phyloP scores from a whole-genome alignment of 441 rosid genomes.

The Pelargonium cotyledonis region DNA sequence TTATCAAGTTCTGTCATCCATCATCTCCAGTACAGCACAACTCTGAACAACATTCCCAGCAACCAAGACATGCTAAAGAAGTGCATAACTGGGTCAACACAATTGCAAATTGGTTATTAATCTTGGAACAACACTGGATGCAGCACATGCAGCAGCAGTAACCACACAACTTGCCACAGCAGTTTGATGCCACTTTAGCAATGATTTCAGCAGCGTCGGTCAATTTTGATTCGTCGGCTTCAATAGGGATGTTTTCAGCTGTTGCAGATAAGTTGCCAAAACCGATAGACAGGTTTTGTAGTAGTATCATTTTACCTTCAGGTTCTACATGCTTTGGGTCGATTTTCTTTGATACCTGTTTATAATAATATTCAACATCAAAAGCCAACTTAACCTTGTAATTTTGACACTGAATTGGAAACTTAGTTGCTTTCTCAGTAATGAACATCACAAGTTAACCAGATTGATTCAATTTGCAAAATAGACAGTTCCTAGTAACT shows the following conservation, averaged over 20 bases:
- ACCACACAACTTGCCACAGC: slow-evolving; percentile 44
- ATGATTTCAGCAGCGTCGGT: slow-evolving; percentile 73
- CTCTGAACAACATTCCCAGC: slow-evolving; percentile 64
- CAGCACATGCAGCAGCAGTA: slow-evolving; percentile 88
- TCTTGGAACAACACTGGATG: slow-evolving; percentile 60
- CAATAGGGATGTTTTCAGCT: slow-evolving; percentile 54
- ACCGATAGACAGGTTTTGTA: slow-evolving; percentile 50
- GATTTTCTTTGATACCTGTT: slow-evolving; percentile 33
- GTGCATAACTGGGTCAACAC: slow-evolving; percentile 55
- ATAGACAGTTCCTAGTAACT: no score
- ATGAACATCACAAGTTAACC: no score
- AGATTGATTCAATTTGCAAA: no score
- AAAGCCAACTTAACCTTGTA: no score
- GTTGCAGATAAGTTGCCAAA: slow-evolving; percentile 73
- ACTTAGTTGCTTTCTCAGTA: no score
- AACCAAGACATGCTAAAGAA: slow-evolving; percentile 67
- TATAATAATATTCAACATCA: no score
- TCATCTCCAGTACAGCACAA: slow-evolving; percentile 57
- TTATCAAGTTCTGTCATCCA: no score
- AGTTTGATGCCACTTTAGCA: slow-evolving; percentile 67
- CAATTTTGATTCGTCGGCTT: slow-evolving; percentile 37
- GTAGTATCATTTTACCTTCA: slow-evolving; percentile 33
- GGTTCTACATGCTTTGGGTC: slow-evolving; percentile 32
- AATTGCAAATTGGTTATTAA: slow-evolving; percentile 55
- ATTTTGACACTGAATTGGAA: no score